A percentile compares a stretch with the other conserved stretches of the same genome.
Evolutionary conservation across 2,329 filamentous ascomycete species (phyloP).

Genomic region (Xylaria sp.): DNA sequence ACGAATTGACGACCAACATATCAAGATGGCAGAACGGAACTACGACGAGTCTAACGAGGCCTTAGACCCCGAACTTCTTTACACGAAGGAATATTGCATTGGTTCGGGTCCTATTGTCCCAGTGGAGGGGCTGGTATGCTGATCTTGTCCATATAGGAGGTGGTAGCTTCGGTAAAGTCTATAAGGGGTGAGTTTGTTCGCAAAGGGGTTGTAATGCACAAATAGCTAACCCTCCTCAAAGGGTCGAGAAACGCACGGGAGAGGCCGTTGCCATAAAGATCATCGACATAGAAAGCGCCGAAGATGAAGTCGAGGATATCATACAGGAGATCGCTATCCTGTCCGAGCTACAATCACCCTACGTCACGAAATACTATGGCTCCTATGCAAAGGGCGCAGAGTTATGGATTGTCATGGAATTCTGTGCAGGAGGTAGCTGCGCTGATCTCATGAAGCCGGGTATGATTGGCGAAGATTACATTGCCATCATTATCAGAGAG

Average conservation of each 20-base stretch:
- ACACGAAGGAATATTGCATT: slow-evolving; percentile 93
- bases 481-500: slow-evolving; percentile 93
- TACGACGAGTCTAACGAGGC: slow-evolving; percentile 64
- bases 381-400: slow-evolving; percentile 96
- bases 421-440: slow-evolving; percentile 95
- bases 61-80: slow-evolving; percentile 88
- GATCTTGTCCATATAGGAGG: slow-evolving; percentile 69
- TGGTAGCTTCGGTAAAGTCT: slow-evolving; percentile 98
- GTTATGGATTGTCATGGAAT: slow-evolving; percentile 99
- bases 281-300: slow-evolving; percentile 98
- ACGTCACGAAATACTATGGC: slow-evolving; percentile 97
- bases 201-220: background rate
- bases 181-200: slow-evolving; percentile 79
- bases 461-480: slow-evolving; percentile 91
- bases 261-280: slow-evolving; percentile 97
- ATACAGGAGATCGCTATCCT: slow-evolving; percentile 99
- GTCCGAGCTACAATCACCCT: slow-evolving; percentile 93
- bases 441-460: slow-evolving; percentile 96
- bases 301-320: slow-evolving; percentile 99
- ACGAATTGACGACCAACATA: slow-evolving; percentile 39
- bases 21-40: slow-evolving; percentile 61
- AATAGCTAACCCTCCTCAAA: slow-evolving; percentile 52
- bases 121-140: slow-evolving; percentile 44
- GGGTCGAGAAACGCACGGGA: slow-evolving; percentile 91
- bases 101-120: slow-evolving; percentile 61